Percentiles rank a stretch among this genome's conserved stretches.
Evolutionary conservation across 257 asterid genomes (phyloP).

Genomic region (Perilla frutescens): DNA sequence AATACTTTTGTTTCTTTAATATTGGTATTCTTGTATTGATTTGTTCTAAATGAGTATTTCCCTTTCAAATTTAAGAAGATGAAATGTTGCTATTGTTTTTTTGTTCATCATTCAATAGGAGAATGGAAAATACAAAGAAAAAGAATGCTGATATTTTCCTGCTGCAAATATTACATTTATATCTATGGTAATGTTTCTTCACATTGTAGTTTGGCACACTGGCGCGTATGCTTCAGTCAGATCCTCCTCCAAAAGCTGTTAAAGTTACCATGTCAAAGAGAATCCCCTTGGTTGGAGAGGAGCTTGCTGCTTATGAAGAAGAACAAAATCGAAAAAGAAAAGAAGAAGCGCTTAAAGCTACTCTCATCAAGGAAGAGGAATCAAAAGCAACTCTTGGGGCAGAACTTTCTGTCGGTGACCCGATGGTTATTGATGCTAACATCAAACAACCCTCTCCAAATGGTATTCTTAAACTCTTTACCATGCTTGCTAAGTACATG

Average conservation of each 20-base stretch:
- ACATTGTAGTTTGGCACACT: constrained; percentile 80
- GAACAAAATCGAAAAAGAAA: constrained; percentile 77
- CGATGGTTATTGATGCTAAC: constrained; percentile 76
- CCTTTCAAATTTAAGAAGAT: constrained; percentile 3
- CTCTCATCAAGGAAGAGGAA: constrained; percentile 87
- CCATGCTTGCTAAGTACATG: constrained; percentile 13
- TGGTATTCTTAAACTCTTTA: constrained; percentile 50
- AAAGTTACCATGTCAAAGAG: constrained; percentile 95
- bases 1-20: constrained; percentile 3
- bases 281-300: constrained; percentile 96
- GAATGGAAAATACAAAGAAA: constrained; percentile 11
- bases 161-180: constrained; percentile 28
- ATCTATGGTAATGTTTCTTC: constrained; percentile 29
- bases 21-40: background rate
- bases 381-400: constrained; percentile 62
- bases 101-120: background rate
- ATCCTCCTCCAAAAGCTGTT: constrained; percentile 99
- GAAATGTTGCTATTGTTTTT: background rate
- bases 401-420: constrained; percentile 64
- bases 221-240: constrained; percentile 98
- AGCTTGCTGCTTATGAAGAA: constrained; percentile 99
- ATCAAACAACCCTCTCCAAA: constrained; percentile 52
- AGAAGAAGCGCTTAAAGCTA: constrained; percentile 94
- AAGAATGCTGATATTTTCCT: constrained; percentile 16
- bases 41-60: background rate